phyloP scores from a whole-genome alignment of 257 asterid species.

The Paulownia fortunei region DNA sequence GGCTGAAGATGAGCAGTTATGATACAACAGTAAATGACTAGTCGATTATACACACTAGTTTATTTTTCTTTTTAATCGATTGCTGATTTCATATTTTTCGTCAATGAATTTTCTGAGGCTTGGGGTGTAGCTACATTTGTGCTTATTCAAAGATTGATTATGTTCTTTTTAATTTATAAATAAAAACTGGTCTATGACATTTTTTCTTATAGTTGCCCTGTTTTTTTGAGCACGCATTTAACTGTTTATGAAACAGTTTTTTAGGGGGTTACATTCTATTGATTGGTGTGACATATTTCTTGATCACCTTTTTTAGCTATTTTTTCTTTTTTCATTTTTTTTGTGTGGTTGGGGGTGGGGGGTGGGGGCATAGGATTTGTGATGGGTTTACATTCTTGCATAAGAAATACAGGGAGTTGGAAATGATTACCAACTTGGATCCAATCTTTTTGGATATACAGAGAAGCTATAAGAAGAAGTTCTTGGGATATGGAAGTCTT shows the following conservation, averaged over 20 bases:
- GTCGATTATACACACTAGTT: not conserved
- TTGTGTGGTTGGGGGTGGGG: too few species aligned
- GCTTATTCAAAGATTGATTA: not conserved
- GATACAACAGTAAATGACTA: not conserved
- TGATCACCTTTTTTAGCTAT: not conserved
- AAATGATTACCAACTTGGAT: too few species aligned
- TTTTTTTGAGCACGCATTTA: not conserved
- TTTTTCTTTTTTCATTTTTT: not conserved
- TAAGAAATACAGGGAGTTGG: too few species aligned
- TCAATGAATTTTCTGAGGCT: not conserved
- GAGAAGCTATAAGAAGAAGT: too few species aligned
- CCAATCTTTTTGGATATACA: too few species aligned
- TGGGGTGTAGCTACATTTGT: not conserved
- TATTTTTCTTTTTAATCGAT: not conserved
- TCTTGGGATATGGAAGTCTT: too few species aligned
- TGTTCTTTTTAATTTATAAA: not conserved
- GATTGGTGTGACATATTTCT: too few species aligned
- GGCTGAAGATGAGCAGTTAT: constrained; percentile 45
- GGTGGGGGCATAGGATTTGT: not conserved
- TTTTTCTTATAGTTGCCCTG: not conserved
- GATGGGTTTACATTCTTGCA: not conserved
- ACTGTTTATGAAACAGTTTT: too few species aligned
- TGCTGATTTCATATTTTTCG: not conserved
- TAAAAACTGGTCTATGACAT: not conserved
- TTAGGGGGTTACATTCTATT: too few species aligned